phyloP scores from a whole-genome alignment of 345 rosid species.

The Streptanthus diversifolius region DNA sequence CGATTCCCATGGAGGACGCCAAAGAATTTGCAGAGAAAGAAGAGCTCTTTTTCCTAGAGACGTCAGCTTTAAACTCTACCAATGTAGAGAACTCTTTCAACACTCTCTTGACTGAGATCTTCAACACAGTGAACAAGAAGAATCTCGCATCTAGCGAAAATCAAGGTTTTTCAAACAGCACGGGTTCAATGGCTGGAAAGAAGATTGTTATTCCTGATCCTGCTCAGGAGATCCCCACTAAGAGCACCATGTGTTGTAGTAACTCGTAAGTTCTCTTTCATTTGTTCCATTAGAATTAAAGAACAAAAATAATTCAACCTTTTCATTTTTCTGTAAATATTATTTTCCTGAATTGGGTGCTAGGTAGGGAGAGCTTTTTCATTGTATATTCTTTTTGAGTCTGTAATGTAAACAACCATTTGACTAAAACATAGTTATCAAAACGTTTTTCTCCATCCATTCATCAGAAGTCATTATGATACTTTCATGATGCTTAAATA shows the following conservation, averaged over 20 bases:
- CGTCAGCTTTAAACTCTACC: slow-evolving; percentile 55
- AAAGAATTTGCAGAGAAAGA: slow-evolving; percentile 67
- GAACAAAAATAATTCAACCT: not conserved
- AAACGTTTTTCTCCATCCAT: too few relatives aligned
- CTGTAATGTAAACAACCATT: not conserved
- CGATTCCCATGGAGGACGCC: slow-evolving; percentile 52
- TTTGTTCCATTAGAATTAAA: not conserved
- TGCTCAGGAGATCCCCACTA: slow-evolving; percentile 52
- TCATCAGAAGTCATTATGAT: too few relatives aligned
- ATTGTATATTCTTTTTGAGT: not conserved
- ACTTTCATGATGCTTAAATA: too few relatives aligned
- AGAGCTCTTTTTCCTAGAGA: slow-evolving; percentile 67
- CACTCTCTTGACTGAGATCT: slow-evolving; percentile 66
- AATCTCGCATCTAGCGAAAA: slow-evolving; percentile 39
- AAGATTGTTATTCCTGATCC: slow-evolving; percentile 62
- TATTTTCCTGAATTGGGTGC: not conserved
- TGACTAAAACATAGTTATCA: too few relatives aligned
- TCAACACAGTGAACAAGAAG: slow-evolving; percentile 60
- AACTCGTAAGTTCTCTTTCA: slow-evolving; percentile 31
- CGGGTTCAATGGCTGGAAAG: slow-evolving; percentile 50
- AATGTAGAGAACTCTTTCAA: slow-evolving; percentile 59
- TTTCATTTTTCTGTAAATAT: not conserved
- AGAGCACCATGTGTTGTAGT: slow-evolving; percentile 48
- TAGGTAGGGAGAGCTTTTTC: not conserved
- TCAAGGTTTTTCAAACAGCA: slow-evolving; percentile 38